These are phyloP conservation scores for Podosphaera fusca DNA, from an alignment of 2,329 filamentous ascomycete species.

Conservation along the genomic window DNA sequence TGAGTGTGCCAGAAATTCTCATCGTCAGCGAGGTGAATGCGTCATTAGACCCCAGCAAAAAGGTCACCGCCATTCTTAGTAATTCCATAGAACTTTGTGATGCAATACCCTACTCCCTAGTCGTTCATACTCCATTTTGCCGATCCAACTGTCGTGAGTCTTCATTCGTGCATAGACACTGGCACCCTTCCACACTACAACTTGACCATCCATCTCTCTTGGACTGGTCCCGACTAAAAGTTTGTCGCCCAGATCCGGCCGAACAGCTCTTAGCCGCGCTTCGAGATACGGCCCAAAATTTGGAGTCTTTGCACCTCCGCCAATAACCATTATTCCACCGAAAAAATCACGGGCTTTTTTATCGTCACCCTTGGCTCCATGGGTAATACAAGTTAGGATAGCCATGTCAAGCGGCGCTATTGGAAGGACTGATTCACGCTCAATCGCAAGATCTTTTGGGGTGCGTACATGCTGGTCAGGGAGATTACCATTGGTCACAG, in stretches of 20 bases:
- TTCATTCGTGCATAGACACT: slow-evolving; percentile 73
- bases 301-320: slow-evolving; percentile 55
- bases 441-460: slow-evolving; percentile 28
- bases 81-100: slow-evolving; percentile 38
- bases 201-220: slow-evolving; percentile 84
- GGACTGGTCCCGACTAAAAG: slow-evolving; percentile 49
- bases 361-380: slow-evolving; percentile 72
- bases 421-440: slow-evolving; percentile 62
- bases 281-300: slow-evolving; percentile 67
- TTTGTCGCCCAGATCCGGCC: slow-evolving; percentile 34
- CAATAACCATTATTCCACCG: slow-evolving; percentile 74
- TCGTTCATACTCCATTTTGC: slow-evolving; percentile 66
- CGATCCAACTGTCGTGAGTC: slow-evolving; percentile 92
- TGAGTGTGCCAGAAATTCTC: no score
- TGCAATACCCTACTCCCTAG: slow-evolving; percentile 62
- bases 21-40: no score
- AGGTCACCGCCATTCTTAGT: background rate
- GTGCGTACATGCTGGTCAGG: slow-evolving; percentile 20
- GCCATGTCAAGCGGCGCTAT: slow-evolving; percentile 68
- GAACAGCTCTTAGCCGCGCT: slow-evolving; percentile 47
- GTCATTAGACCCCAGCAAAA: no score
- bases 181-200: slow-evolving; percentile 94
- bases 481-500: slow-evolving; percentile 16
- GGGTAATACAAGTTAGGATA: slow-evolving; percentile 70
- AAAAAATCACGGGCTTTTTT: slow-evolving; percentile 82